Evolutionary conservation across 208 protist species (phyloP).

Genomic region (Crithidia bombi): DNA sequence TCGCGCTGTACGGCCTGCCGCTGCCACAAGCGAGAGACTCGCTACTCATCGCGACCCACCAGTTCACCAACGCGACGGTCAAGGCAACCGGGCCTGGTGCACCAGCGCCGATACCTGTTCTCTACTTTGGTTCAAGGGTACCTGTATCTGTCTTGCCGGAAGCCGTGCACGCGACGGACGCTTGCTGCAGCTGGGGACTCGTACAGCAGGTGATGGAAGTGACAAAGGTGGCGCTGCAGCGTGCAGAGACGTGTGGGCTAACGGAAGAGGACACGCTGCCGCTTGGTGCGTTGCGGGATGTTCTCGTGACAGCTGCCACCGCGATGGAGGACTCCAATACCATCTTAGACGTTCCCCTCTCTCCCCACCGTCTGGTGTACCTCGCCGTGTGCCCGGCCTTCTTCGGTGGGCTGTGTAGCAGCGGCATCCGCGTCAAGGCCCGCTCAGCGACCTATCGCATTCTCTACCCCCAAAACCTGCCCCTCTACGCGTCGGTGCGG

Average conservation of each 20-base stretch:
- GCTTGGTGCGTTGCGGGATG: constrained; percentile 39
- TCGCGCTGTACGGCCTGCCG: constrained; percentile 64
- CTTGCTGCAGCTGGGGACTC: constrained; percentile 74
- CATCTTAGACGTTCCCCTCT: constrained; percentile 49
- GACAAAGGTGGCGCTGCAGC: constrained; percentile 31
- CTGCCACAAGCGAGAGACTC: constrained; percentile 46
- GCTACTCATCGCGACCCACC: constrained; percentile 31
- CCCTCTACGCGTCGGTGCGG: constrained; percentile 52
- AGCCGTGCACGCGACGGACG: constrained; percentile 73
- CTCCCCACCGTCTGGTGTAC: constrained; percentile 58
- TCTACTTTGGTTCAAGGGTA: constrained; percentile 24
- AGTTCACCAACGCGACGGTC: constrained; percentile 3
- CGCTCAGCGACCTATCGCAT: constrained; percentile 37
- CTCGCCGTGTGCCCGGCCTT: constrained; percentile 69
- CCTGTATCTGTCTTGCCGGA: constrained; percentile 52
- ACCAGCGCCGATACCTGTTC: constrained; percentile 3
- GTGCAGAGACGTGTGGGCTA: constrained; percentile 25
- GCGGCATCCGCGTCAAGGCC: constrained; percentile 42
- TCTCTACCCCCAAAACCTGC: constrained; percentile 55
- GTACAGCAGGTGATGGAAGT: constrained; percentile 49
- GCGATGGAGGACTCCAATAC: constrained; percentile 72
- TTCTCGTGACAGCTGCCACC: constrained; percentile 50
- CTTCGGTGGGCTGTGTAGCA: constrained; percentile 64
- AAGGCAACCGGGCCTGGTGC: neutral
- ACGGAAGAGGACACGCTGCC: constrained; percentile 21